Conservation (phyloP, 192 early-diverging fungal genomes). For the Gamsiella multidivaricata region DNA sequence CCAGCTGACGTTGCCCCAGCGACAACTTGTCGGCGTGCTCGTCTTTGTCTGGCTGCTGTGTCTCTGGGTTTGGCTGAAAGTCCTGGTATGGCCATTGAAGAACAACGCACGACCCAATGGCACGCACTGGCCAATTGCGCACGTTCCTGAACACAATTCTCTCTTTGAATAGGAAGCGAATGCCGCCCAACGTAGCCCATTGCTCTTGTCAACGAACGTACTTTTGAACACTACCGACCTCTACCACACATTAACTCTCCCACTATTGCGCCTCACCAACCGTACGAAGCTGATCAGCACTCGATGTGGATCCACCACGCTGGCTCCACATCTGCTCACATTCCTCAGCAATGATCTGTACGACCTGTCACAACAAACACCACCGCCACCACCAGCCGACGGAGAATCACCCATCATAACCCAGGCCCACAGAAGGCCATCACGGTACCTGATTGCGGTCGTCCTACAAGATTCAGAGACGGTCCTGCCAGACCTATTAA, state of each 20-base stretch:
- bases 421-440: neutral
- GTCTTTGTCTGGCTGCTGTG: slow-evolving; percentile 17
- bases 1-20: slow-evolving; percentile 8
- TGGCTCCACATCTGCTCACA: slow-evolving; percentile 29
- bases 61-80: neutral
- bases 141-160: neutral
- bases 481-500: slow-evolving; percentile 18
- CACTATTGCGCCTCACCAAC: slow-evolving; percentile 14
- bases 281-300: slow-evolving; percentile 20
- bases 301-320: slow-evolving; percentile 9
- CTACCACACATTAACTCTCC: slow-evolving; percentile 14
- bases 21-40: slow-evolving; percentile 20
- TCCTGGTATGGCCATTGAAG: neutral
- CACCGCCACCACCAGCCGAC: too few relatives aligned
- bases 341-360: slow-evolving; percentile 30
- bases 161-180: neutral
- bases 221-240: slow-evolving; percentile 28
- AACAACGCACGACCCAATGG: neutral
- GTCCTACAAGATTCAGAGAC: slow-evolving; percentile 15
- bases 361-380: neutral
- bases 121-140: neutral
- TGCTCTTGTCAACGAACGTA: slow-evolving; percentile 10
- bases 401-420: too few relatives aligned
- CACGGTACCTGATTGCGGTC: slow-evolving; percentile 19
- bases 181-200: slow-evolving; percentile 5